Base-by-base conservation (phyloP, 106 monocot genomes). In the Cymbidium sinense region DNA sequence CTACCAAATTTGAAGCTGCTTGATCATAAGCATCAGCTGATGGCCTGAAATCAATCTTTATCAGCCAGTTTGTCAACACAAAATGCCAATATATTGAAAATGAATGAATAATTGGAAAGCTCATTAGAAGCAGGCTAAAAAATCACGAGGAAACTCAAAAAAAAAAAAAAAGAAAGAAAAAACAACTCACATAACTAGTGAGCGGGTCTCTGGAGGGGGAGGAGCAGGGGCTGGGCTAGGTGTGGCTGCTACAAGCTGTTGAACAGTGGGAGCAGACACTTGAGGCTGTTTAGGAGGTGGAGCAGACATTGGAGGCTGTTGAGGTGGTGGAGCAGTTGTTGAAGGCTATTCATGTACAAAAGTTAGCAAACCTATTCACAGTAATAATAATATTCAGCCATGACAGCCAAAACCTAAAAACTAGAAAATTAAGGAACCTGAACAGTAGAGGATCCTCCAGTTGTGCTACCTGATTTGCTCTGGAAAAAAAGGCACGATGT, bases 1-100 rank as follows among this genome's bases (percentile, higher is more conserved):
- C 79, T 62, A 99, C 87, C 79, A 93, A 65, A 78, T 78, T 89
- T 39, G 98, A 99, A 80, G 90, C 92, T 58, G 95, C 92, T 79
- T 92, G 90, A 76, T 83, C 98, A 88, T 92, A 95, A 18, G 74
- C 79, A 86, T 92, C 82, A 54, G 83, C 70, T 51, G 85, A 55
- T 34, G 43, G 78, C 30, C 89, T 90, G 81, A 67, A 79, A 81
- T 70, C 50, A 19, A n/a, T 0, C 47, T 36, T 71, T 1, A 71
- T 17, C 29, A 33, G 67, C 10, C 17, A 31, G 27, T 9, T 62
- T 1, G 2, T 34, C 15, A 33, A 69, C 69, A 34, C 34, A 69
- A 62, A 62, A 69, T 19, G 69, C 5, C 69, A 30, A 29, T 31
- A 67, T 67, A 31, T 25, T 31, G 67, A 67, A 67, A 10, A 47